Evolutionary conservation across 228 moss, liverwort and hornwort species (phyloP), one percentile per base, ranked within the genome.

Genomic region (Sphagnum fallax): DNA sequence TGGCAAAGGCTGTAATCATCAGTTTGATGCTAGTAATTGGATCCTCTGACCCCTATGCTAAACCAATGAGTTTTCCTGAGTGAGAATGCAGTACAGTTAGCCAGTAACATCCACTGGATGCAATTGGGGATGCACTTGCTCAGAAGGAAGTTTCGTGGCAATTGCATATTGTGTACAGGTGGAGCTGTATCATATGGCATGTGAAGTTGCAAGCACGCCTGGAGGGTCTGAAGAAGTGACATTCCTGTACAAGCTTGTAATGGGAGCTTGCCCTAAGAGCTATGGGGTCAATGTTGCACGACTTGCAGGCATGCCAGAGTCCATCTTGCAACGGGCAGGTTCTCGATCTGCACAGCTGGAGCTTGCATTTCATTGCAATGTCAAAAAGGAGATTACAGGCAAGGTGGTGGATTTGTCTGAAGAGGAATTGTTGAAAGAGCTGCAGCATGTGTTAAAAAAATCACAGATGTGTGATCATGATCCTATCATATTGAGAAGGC

Each of bases 221-320:
- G 89, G 79, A 73, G 92, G 94, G 14, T 64, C 87, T 65, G 98
- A 98, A 76, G 98, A 94, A 77, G 98, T 94, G 9, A 89, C 87
- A 13, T 98, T 98, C 75, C 71, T 98, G 70, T 98, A 98, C 83
- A 98, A 92, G 75, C 74, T 98, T 15, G 81, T 88, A 49, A 72
- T 79, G 62, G 98, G 98, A 65, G 89, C 92, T 75, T 98, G 98
- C 72, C 98, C 98, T 4, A 93, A 90, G 81, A 98, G 98, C 67
- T 98, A 98, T 65, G 98, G 98, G 70, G 91, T 98, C 13, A 98
- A 98, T 74, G 98, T 98, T 47, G 98, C 98, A 16, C 90, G 98
- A 57, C 90, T 98, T 58, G 98, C 98, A 71, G 95, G 95, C 77
- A 92, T 96, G 76, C 91, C 92, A 70, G 95, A 91, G 64, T 73